Percentiles rank a stretch among this genome's conserved stretches.
These are phyloP conservation scores for Cladobotryum mycophilum DNA, from an alignment of 2,329 filamentous ascomycete species.

Conservation along the genomic window DNA sequence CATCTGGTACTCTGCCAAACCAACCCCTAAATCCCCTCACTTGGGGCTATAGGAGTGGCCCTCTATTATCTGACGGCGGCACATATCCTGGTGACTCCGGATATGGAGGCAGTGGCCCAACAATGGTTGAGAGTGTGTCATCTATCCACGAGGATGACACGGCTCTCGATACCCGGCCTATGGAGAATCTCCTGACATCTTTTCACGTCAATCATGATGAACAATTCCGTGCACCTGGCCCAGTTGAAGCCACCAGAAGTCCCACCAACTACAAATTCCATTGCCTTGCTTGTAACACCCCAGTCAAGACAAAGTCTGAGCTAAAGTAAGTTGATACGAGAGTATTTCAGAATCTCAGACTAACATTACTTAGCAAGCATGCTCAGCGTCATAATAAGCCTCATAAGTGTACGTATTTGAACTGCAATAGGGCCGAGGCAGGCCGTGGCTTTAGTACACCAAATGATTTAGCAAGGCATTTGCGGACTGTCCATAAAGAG, in stretches of 20 bases:
- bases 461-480: conserved; percentile 79
- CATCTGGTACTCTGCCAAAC: no score
- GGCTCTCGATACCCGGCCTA: conserved; percentile 29
- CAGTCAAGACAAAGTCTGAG: conserved; percentile 48
- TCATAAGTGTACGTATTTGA: conserved; percentile 51
- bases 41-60: conserved; percentile 19
- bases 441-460: conserved; percentile 71
- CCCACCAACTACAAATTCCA: conserved; percentile 12
- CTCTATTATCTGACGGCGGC: conserved; percentile 33
- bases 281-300: conserved; percentile 35
- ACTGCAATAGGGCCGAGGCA: conserved; percentile 48
- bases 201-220: conserved; percentile 16
- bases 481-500: conserved; percentile 62
- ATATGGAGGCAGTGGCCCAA: conserved; percentile 36
- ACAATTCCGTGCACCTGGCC: background rate
- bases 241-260: background rate
- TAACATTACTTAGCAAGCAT: conserved; percentile 59
- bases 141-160: conserved; percentile 41
- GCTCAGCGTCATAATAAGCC: conserved; percentile 62
- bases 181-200: conserved; percentile 29
- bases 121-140: conserved; percentile 30
- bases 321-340: conserved; percentile 40
- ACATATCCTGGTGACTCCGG: conserved; percentile 39
- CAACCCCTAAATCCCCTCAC: no score
- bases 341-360: conserved; percentile 5